Evolutionary conservation across 2,329 filamentous ascomycete genomes (phyloP), one percentile per base, ranked within the genome.

Genomic region (Apiospora kogelbergensis): DNA sequence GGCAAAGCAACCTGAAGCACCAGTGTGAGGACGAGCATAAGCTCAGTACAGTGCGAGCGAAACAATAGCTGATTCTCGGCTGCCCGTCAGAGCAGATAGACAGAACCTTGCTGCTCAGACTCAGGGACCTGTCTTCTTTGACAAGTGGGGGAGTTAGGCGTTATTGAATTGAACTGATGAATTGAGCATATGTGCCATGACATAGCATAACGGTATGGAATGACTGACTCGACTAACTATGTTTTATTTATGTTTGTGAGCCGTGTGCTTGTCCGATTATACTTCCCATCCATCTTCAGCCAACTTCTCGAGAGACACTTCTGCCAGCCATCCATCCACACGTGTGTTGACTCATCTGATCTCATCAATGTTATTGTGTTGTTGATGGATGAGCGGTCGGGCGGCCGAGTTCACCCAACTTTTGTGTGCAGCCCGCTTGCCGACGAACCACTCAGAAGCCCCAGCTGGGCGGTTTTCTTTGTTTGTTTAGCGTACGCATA

Each of bases 401-500:
- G 63, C 42, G 63, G 63, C 63, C 63, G 63, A 42, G 63, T 65
- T 65, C 26, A 41, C 53, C 53, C 7, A 37, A n/a, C 9, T 13
- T 53, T 37, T 30, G 26, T 44, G 40, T 26, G 37, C 22, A 44
- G 63, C 63, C 26, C 63, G 63, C 63, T 60, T 65, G 63, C 37
- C 40, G 63, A 42, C 37, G 63, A 65, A 65, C 63, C 63, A 65
- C 63, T 65, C 37, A 44, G 37, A 65, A 37, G 53, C n/a, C 53
- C 53, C 53, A 37, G 53, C 4, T 37, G 53, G 63, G 15, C 63
- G 63, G 63, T 42, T 41, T 41, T 30, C 63, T 65, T 65, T 65
- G 63, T 65, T 65, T 65, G 63, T 65, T 65, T 65, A 65, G 63
- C 63, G 63, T 30, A 33, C 41, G 63, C 63, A 65, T 65, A 44